Base-by-base conservation (phyloP, 2,329 filamentous ascomycete genomes). In the Aaosphaeria pasadenensis region DNA sequence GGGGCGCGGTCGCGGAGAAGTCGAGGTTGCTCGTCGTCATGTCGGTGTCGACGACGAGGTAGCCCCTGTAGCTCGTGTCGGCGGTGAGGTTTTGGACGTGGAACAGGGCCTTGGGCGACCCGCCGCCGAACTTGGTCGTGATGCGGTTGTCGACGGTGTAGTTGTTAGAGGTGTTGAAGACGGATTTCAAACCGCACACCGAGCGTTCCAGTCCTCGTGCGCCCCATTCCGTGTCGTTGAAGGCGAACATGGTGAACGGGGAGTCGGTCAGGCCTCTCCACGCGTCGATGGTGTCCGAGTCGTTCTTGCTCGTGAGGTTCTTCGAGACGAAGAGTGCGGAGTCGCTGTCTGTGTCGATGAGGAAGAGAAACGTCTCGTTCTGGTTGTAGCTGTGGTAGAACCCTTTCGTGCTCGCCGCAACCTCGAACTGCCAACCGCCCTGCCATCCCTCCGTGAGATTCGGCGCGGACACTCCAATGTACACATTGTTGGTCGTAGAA, bases 271-370 rank as follows among this genome's bases (percentile, higher is more conserved):
- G 76, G 30, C 81, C 72, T 72, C 77, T 80, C 80, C 74, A 86
- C 58, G 75, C 67, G 3, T 77, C 62, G 50, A 79, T 77, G 9
- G 84, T 74, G 1, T 74, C 68, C 2, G 71, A 72, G 43, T 74
- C 73, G 1, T 74, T 59, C 5, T 74, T 62, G 0, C 11, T 9
- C 11, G 87, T 91, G 43, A 91, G 72, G 58, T 91, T 87, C 45
- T 84, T 79, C 0, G 91, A 95, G 40, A 88, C 85, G 39, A 99
- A 77, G 29, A 99, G 76, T 2, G 89, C 88, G 2, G 89, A 86
- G 30, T 79, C 80, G 39, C 83, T 85, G 68, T 97, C 94, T 28
- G 89, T 90, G 63, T 97, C 94, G 45, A 96, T 83, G 71, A 91
- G 87, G 58, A 84, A 81, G 6, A 96, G 76, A 54, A 86, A 81